phyloP scores from a whole-genome alignment of 495 filamentous ascomycete species.

The Daldinia decipiens region DNA sequence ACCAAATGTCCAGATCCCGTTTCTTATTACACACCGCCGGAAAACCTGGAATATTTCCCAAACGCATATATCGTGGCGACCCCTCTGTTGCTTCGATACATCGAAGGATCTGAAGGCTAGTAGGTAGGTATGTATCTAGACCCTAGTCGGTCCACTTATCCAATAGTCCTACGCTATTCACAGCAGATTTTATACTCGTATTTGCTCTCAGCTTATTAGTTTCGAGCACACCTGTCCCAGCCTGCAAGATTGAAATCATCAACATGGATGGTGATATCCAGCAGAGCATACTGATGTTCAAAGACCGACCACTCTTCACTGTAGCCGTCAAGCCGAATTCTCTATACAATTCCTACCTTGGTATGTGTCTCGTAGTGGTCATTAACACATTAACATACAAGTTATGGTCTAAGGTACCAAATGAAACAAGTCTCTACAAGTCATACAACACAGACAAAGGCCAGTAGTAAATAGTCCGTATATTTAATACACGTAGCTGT shows the following conservation, averaged over 20 bases:
- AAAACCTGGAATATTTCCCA: not conserved
- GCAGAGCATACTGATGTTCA: too few species aligned
- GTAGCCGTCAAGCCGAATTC: too few species aligned
- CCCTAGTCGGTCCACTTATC: not conserved
- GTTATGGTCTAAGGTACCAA: not conserved
- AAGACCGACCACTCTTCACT: too few species aligned
- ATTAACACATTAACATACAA: not conserved
- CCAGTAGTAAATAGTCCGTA: conserved; percentile 9
- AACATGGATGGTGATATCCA: too few species aligned
- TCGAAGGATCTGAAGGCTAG: not conserved
- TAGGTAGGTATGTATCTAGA: not conserved
- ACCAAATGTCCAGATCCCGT: not conserved
- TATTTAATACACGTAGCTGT: conserved; percentile 27
- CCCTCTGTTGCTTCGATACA: not conserved
- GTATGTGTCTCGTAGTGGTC: too few species aligned
- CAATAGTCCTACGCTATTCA: not conserved
- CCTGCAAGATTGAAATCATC: too few species aligned
- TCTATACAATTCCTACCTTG: too few species aligned
- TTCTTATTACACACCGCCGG: not conserved
- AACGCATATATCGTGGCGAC: not conserved
- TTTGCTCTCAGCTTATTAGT: too few species aligned
- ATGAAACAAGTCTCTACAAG: not conserved
- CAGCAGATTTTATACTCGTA: too few species aligned
- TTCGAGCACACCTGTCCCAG: too few species aligned
- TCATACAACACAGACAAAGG: not conserved